These are phyloP conservation scores for Hyaloperonospora brassicae DNA, from an alignment of 352 stramenopile species.

Conservation along the genomic window DNA sequence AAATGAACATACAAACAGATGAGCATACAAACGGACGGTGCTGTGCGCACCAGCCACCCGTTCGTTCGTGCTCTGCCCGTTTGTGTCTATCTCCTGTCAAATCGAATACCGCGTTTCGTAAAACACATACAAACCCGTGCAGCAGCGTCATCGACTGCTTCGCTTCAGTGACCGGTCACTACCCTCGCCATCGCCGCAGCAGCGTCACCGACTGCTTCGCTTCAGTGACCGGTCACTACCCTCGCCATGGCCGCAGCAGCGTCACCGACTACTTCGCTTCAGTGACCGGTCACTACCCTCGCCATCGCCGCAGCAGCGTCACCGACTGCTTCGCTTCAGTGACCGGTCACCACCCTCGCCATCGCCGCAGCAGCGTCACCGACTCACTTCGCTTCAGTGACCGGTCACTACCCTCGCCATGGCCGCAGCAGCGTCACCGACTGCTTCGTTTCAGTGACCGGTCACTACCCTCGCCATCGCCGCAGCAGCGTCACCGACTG, in stretches of 20 bases:
- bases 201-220: neutral
- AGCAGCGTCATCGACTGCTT: neutral
- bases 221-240: slow-evolving; percentile 14
- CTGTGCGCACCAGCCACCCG: slow-evolving; percentile 10
- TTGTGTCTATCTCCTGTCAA: neutral
- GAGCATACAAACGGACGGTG: no score
- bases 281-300: slow-evolving; percentile 8
- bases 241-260: slow-evolving; percentile 15
- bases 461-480: no score
- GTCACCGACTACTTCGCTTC: neutral
- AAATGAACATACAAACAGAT: no score
- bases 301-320: slow-evolving; percentile 4
- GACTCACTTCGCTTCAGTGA: slow-evolving; percentile 6
- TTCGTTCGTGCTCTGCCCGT: neutral
- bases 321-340: slow-evolving; percentile 9
- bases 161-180: neutral
- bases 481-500: neutral
- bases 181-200: no score
- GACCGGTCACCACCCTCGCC: slow-evolving; percentile 5
- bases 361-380: slow-evolving; percentile 17
- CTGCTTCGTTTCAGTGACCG: neutral
- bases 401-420: slow-evolving; percentile 4
- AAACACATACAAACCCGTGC: neutral
- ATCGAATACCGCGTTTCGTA: neutral
- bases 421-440: neutral